Percentiles rank a stretch among this genome's conserved stretches.
Evolutionary conservation across 2,329 filamentous ascomycete species (phyloP).

Genomic region (Talaromyces sp.): DNA sequence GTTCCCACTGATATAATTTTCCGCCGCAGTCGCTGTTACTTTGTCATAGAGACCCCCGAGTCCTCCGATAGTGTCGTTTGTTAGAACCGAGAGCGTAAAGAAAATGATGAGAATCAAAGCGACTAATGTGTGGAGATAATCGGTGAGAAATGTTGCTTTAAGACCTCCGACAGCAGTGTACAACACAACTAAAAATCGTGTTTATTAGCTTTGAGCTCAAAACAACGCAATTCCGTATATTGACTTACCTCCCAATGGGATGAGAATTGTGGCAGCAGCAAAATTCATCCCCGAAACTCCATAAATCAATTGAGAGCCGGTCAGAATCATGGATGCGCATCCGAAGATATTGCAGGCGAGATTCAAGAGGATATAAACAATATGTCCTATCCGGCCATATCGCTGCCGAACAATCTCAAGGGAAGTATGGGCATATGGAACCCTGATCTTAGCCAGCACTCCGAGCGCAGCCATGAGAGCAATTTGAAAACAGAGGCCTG

Average conservation of each 20-base stretch:
- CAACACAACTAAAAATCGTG: slow-evolving; percentile 32
- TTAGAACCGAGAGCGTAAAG: slow-evolving; percentile 43
- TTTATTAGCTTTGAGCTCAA: background rate
- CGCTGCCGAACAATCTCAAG: slow-evolving; percentile 47
- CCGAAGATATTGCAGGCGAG: slow-evolving; percentile 26
- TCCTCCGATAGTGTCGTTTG: slow-evolving; percentile 39
- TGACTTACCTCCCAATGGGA: slow-evolving; percentile 41
- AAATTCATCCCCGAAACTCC: slow-evolving; percentile 47
- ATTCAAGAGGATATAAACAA: slow-evolving; percentile 6
- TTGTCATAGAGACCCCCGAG: slow-evolving; percentile 44
- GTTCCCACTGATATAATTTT: slow-evolving; percentile 42
- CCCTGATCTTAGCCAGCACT: slow-evolving; percentile 45
- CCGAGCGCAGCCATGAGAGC: slow-evolving; percentile 47
- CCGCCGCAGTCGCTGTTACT: slow-evolving; percentile 37
- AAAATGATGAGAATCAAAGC: slow-evolving; percentile 46
- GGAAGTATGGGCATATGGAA: slow-evolving; percentile 48
- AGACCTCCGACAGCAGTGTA: slow-evolving; percentile 47
- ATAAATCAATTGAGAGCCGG: slow-evolving; percentile 41
- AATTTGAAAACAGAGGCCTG: slow-evolving; percentile 44
- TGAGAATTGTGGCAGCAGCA: slow-evolving; percentile 42
- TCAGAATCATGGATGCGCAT: slow-evolving; percentile 43
- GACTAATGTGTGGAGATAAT: slow-evolving; percentile 46
- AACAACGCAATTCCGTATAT: background rate
- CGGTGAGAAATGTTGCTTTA: slow-evolving; percentile 47
- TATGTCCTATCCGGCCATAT: slow-evolving; percentile 40